phyloP scores from a whole-genome alignment of 805 yeast genomes.

The Kazachstania africana region DNA sequence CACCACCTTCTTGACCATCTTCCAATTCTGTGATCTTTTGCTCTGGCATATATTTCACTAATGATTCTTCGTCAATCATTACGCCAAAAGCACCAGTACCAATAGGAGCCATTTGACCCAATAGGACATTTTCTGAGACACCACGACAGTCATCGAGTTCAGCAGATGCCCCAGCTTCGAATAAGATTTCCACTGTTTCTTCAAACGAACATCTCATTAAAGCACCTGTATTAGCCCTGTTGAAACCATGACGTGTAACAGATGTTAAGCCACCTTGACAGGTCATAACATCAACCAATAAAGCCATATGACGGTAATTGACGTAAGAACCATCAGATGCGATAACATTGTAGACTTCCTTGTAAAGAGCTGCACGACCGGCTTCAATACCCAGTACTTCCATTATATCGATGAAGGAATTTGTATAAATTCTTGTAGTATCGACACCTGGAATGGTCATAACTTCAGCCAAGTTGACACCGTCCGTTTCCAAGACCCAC shows the following conservation, averaged over 20 bases:
- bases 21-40: constrained; percentile 30
- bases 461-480: constrained; percentile 90
- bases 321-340: constrained; percentile 99
- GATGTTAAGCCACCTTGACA: constrained; percentile 98
- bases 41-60: constrained; percentile 41
- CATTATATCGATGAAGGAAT: constrained; percentile 90
- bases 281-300: constrained; percentile 96
- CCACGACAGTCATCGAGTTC: constrained; percentile 98
- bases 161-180: constrained; percentile 97
- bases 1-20: constrained; percentile 60
- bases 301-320: constrained; percentile 95
- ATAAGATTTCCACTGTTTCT: constrained; percentile 93
- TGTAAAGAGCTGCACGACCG: constrained; percentile 85
- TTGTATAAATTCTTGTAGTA: constrained; percentile 79
- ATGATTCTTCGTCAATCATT: constrained; percentile 80
- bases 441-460: constrained; percentile 94
- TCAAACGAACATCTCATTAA: constrained; percentile 98
- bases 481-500: constrained; percentile 98
- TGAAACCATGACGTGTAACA: constrained; percentile 98
- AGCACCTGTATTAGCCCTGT: constrained; percentile 97
- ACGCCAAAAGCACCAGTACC: constrained; percentile 98
- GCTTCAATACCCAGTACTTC: constrained; percentile 98
- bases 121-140: constrained; percentile 92
- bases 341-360: constrained; percentile 91
- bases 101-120: constrained; percentile 96